phyloP scores from a whole-genome alignment of 2,329 filamentous ascomycete species.

The Fusarium sp. region DNA sequence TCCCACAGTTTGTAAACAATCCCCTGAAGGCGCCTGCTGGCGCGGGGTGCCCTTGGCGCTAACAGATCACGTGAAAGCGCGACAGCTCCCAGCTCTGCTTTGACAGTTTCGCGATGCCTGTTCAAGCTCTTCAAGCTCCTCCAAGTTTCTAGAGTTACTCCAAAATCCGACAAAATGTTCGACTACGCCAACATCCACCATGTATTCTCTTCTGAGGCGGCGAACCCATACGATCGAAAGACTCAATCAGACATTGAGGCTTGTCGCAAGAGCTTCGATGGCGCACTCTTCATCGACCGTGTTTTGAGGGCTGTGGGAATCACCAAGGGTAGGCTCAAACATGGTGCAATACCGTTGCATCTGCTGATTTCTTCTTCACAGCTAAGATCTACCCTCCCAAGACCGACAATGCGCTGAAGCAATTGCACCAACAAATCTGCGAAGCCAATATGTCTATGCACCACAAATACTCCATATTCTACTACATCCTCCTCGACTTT shows the following conservation, averaged over 20 bases:
- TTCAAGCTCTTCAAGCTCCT: conserved; percentile 12
- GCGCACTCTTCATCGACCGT: conserved; percentile 83
- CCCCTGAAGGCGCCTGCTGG: neutral
- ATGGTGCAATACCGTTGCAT: rapidly evolving
- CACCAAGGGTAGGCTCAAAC: conserved; percentile 67
- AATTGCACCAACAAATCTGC: conserved; percentile 78
- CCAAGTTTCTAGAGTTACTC: neutral
- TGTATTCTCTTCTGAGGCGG: conserved; percentile 72
- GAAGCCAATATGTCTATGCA: conserved; percentile 73
- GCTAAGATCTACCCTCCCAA: conserved; percentile 81
- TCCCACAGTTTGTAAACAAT: conserved; percentile 58
- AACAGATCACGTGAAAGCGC: conserved; percentile 41
- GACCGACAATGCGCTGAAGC: conserved; percentile 73
- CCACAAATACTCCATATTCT: conserved; percentile 85
- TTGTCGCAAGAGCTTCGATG: conserved; percentile 75
- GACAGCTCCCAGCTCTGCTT: conserved; percentile 17
- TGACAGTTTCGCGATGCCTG: conserved; percentile 43
- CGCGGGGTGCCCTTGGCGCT: neutral
- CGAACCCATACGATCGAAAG: conserved; percentile 72
- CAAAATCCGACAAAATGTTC: conserved; percentile 59
- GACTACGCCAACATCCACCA: conserved; percentile 75
- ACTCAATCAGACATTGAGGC: conserved; percentile 72
- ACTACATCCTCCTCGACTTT: conserved; percentile 85
- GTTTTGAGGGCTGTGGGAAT: conserved; percentile 79
- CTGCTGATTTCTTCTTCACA: conserved; percentile 43